Percentiles rank a stretch among this genome's conserved stretches.
These are phyloP conservation scores for Mariannaea elegans DNA, from an alignment of 2,329 filamentous ascomycete species.

Conservation along the genomic window DNA sequence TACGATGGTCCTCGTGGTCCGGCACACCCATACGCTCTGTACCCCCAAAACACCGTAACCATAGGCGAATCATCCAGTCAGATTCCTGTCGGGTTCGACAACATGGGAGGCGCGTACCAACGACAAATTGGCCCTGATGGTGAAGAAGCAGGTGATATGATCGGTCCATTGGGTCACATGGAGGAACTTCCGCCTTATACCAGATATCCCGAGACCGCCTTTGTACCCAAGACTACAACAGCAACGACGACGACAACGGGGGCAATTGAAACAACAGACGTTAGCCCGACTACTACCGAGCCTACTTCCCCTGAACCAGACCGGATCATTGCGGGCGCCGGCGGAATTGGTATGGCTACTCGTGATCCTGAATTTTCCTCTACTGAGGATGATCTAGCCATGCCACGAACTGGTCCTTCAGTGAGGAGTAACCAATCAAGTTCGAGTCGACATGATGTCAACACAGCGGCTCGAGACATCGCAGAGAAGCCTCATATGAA, in stretches of 20 bases:
- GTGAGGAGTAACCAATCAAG: constrained; percentile 59
- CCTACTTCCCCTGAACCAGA: constrained; percentile 17
- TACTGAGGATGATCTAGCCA: constrained; percentile 60
- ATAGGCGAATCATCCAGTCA: constrained; percentile 56
- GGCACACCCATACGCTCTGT: constrained; percentile 87
- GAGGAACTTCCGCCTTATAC: constrained; percentile 94
- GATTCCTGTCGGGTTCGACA: constrained; percentile 80
- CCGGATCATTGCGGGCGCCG: constrained; percentile 61
- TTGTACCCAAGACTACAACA: constrained; percentile 44
- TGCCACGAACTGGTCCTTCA: constrained; percentile 60
- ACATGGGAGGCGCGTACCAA: constrained; percentile 72
- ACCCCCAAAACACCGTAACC: constrained; percentile 77
- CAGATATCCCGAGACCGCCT: constrained; percentile 81
- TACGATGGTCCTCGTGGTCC: constrained; percentile 72
- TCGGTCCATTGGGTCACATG: constrained; percentile 87
- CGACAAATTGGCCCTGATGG: constrained; percentile 79
- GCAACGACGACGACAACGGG: constrained; percentile 15
- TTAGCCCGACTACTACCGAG: constrained; percentile 5
- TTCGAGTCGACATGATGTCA: constrained; percentile 63
- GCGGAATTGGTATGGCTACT: constrained; percentile 68
- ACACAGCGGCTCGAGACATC: constrained; percentile 55
- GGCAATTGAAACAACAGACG: neutral
- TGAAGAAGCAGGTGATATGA: constrained; percentile 86
- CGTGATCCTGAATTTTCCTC: constrained; percentile 71
- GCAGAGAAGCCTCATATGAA: constrained; percentile 58